A percentile compares a stretch with the other conserved stretches of the same genome.
Evolutionary conservation across 352 stramenopile genomes (phyloP).

Genomic region (Phytophthora pisi): DNA sequence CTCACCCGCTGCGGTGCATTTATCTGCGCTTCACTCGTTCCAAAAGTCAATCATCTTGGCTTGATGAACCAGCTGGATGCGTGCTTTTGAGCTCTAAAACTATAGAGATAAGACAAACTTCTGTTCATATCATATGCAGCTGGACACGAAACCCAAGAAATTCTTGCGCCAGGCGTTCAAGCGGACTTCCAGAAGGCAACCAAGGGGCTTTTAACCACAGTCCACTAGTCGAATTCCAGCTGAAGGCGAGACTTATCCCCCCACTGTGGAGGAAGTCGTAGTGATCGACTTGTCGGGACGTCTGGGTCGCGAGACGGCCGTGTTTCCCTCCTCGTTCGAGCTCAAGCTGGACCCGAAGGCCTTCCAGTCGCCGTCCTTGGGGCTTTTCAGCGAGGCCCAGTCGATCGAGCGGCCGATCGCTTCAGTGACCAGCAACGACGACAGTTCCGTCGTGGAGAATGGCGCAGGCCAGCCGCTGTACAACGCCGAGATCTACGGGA

Average conservation of each 20-base stretch:
- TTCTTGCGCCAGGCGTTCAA: background rate
- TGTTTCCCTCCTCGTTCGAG: constrained; percentile 23
- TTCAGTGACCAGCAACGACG: constrained; percentile 3
- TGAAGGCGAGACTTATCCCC: constrained; percentile 6
- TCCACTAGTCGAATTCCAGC: constrained; percentile 28
- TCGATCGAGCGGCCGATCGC: background rate
- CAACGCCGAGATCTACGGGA: constrained; percentile 60
- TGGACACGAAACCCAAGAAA: background rate
- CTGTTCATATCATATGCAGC: background rate
- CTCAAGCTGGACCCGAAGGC: constrained; percentile 27
- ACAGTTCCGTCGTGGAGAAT: constrained; percentile 11
- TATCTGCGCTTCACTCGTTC: background rate
- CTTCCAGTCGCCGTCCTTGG: constrained; percentile 16
- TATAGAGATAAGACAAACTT: background rate
- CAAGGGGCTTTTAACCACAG: background rate
- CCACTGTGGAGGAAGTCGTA: constrained; percentile 24
- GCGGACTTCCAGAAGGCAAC: background rate
- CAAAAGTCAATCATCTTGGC: background rate
- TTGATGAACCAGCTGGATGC: background rate
- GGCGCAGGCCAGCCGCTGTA: constrained; percentile 39
- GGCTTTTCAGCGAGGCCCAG: constrained; percentile 8
- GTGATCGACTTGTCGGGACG: constrained; percentile 26
- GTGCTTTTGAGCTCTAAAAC: background rate
- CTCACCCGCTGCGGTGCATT: no score
- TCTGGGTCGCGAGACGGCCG: constrained; percentile 20